Conservation (phyloP, 306 rosid genomes). For the Quercus gilva region DNA sequence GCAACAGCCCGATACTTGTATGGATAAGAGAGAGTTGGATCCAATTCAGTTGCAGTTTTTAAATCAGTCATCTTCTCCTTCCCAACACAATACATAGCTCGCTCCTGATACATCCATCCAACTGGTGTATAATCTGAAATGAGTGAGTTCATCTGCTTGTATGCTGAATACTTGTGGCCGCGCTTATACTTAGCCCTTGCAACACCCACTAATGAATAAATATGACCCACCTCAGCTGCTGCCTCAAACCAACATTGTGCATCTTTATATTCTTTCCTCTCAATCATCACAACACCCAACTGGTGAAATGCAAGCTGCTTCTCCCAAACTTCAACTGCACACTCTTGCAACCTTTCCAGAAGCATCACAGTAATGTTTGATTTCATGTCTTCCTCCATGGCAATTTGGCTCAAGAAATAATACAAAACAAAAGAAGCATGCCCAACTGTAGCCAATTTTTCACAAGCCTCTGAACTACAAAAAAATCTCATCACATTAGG, state of each 20-base stretch:
- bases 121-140: conserved; percentile 59
- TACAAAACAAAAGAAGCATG: conserved; percentile 72
- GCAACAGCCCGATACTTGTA: conserved; percentile 74
- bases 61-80: conserved; percentile 79
- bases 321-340: conserved; percentile 68
- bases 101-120: conserved; percentile 96
- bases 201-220: conserved; percentile 68
- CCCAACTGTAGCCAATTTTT: conserved; percentile 53
- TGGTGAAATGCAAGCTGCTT: conserved; percentile 76
- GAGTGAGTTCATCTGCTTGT: conserved; percentile 70
- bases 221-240: conserved; percentile 72
- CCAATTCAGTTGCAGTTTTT: conserved; percentile 65
- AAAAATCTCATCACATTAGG: conserved; percentile 47
- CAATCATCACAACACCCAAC: conserved; percentile 77
- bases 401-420: conserved; percentile 68
- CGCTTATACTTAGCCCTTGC: conserved; percentile 82
- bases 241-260: conserved; percentile 68
- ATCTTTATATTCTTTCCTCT: conserved; percentile 79
- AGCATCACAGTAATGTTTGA: conserved; percentile 84
- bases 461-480: conserved; percentile 69
- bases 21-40: conserved; percentile 79
- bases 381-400: conserved; percentile 85
- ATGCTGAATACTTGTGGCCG: conserved; percentile 74
- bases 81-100: conserved; percentile 72
- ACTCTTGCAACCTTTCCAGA: conserved; percentile 74